Evolutionary conservation across 2,329 filamentous ascomycete genomes (phyloP).

Genomic region (Neonectria hederae): DNA sequence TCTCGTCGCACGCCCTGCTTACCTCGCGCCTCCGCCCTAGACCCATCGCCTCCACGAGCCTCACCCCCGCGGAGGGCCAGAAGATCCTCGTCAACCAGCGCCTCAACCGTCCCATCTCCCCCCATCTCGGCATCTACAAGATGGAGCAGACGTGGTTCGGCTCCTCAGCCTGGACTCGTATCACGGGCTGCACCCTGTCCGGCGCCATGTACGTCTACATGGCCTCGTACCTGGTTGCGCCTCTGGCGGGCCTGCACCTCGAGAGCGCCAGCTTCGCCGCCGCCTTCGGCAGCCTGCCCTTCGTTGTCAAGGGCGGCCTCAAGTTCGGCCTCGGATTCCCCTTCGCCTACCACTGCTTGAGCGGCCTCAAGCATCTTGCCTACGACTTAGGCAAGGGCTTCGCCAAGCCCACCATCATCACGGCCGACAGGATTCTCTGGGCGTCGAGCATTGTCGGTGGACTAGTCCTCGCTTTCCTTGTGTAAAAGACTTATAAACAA

Average conservation of each 20-base stretch:
- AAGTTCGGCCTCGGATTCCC: conserved; percentile 68
- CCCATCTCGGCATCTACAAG: conserved; percentile 87
- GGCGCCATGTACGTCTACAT: conserved; percentile 83
- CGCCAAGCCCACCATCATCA: conserved; percentile 56
- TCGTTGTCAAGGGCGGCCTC: conserved; percentile 65
- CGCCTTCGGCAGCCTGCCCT: conserved; percentile 66
- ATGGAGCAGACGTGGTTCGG: conserved; percentile 86
- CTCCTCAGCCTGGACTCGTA: conserved; percentile 77
- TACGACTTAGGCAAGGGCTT: conserved; percentile 65
- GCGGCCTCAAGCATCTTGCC: conserved; percentile 64
- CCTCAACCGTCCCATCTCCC: conserved; percentile 80
- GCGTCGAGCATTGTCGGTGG: conserved; percentile 54
- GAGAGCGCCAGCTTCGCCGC: conserved; percentile 69
- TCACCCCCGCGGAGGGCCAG: conserved; percentile 63
- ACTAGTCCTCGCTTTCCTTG: conserved; percentile 59
- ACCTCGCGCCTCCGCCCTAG: conserved; percentile 47
- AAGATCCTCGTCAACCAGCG: conserved; percentile 84
- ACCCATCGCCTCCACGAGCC: conserved; percentile 62
- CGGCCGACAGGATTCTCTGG: conserved; percentile 60
- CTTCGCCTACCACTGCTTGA: conserved; percentile 66
- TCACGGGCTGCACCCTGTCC: conserved; percentile 80
- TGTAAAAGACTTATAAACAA: conserved; percentile 49
- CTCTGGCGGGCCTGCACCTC: conserved; percentile 72
- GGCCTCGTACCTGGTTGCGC: conserved; percentile 81
- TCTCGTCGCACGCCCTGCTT: conserved; percentile 10